Base-by-base conservation (phyloP, 257 asterid genomes). In the Salvia rosmarinus region DNA sequence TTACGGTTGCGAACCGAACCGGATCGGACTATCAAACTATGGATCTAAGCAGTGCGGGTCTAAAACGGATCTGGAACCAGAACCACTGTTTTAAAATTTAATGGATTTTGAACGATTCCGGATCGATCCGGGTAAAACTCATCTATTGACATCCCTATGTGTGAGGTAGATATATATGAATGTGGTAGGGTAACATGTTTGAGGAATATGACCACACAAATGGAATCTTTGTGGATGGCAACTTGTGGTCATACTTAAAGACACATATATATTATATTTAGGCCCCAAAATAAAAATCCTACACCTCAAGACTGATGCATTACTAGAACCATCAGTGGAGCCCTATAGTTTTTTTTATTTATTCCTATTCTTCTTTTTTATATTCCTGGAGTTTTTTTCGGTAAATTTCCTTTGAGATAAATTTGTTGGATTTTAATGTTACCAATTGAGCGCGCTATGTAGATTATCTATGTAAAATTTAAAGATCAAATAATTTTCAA, bases 151-250 rank as follows among this genome's bases (percentile, higher is more conserved):
- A n/a, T n/a, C n/a, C n/a, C n/a, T n/a, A n/a, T n/a, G n/a, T n/a
- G n/a, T n/a, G 59, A 62, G 13, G 59, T 72, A 21, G 17, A 19
- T 32, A 64, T 63, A 7, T 23, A 62, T 70, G 71, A 72, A 63
- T 32, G 77, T 70, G 77, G 67, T 51, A 6, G 70, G 51, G 64
- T 71, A 56, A 12, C 40, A 72, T 79, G 78, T 34, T 59, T 60
- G 39, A 6, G 39, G 23, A 75, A 70, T 42, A 39, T 71, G 72
- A 79, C 59, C 72, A 71, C 70, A 52, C 17, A 67, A 72, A 49
- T 80, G 76, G 84, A 72, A 61, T 80, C 81, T 55, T 63, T 19
- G 19, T 72, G 19, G 44, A 72, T 43, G 14, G 14, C 71, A 59
- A 78, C 50, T 60, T 30, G n/a, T 70, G 72, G 61, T 66, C 50